phyloP scores from a whole-genome alignment of 306 rosid genomes.

The Begonia masoniana region DNA sequence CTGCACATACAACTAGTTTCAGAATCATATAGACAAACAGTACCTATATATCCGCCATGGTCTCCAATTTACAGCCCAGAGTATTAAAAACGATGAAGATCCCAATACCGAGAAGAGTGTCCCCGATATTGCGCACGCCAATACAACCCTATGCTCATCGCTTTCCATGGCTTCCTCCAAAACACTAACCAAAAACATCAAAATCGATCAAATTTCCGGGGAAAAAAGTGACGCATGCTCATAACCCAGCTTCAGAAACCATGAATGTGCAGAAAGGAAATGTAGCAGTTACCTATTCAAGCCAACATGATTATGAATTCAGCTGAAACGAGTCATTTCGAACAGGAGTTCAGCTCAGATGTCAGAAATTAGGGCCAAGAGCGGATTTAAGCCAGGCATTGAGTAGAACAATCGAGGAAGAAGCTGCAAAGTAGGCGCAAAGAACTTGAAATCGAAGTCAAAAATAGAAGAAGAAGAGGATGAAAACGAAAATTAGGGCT shows the following conservation, averaged over 20 bases:
- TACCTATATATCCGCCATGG: constrained; percentile 99
- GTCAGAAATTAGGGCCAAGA: constrained; percentile 30
- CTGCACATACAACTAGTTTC: no score
- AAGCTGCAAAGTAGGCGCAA: constrained; percentile 9
- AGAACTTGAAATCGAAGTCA: constrained; percentile 25
- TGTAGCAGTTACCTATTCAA: constrained; percentile 19
- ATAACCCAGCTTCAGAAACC: constrained; percentile 7
- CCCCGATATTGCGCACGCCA: constrained; percentile 81
- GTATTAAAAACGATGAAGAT: constrained; percentile 65
- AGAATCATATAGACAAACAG: background rate
- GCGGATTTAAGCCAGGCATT: constrained; percentile 24
- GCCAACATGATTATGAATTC: constrained; percentile 35
- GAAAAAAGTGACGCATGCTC: constrained; percentile 5
- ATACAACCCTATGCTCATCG: constrained; percentile 51
- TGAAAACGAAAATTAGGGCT: constrained; percentile 15
- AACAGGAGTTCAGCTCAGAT: constrained; percentile 3
- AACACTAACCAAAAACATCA: constrained; percentile 57
- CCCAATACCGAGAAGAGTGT: constrained; percentile 73
- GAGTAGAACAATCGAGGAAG: constrained; percentile 2
- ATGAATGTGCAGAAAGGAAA: constrained; percentile 6
- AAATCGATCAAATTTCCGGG: constrained; percentile 6
- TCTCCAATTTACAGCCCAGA: constrained; percentile 98
- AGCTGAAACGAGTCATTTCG: constrained; percentile 28
- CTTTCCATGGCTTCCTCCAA: constrained; percentile 59
- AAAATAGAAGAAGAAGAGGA: constrained; percentile 12